These are phyloP conservation scores for Cladophialophora exuberans DNA, from an alignment of 2,329 filamentous ascomycete species.

Conservation along the genomic window DNA sequence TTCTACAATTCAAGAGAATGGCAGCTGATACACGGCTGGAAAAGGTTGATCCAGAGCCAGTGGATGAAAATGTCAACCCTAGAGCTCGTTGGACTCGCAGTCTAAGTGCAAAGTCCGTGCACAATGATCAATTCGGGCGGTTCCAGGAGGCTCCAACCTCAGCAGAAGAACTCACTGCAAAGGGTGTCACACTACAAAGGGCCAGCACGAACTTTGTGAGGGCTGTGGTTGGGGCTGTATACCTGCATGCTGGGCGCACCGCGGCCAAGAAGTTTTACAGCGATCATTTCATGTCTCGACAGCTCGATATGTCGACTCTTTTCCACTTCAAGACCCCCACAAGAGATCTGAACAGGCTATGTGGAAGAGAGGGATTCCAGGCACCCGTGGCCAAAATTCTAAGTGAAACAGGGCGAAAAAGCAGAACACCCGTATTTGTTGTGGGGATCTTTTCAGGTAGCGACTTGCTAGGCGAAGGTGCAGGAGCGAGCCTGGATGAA, in stretches of 20 bases:
- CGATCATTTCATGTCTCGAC: constrained; percentile 79
- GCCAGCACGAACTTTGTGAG: constrained; percentile 79
- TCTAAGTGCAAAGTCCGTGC: constrained; percentile 75
- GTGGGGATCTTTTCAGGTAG: constrained; percentile 91
- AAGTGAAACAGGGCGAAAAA: constrained; percentile 85
- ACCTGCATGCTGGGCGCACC: constrained; percentile 78
- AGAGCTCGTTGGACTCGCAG: constrained; percentile 62
- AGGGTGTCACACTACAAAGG: constrained; percentile 53
- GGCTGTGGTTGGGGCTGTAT: constrained; percentile 81
- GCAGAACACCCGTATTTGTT: constrained; percentile 85
- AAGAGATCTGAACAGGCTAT: constrained; percentile 79
- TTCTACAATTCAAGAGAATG: constrained; percentile 74
- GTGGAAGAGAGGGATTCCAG: constrained; percentile 87
- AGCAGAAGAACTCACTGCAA: constrained; percentile 14
- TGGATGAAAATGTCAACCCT: constrained; percentile 38
- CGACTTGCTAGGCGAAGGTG: constrained; percentile 91
- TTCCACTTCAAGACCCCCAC: constrained; percentile 86
- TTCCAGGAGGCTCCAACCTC: constrained; percentile 40
- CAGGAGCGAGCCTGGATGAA: constrained; percentile 74
- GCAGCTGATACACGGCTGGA: constrained; percentile 38
- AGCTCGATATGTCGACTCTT: constrained; percentile 73
- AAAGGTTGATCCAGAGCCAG: constrained; percentile 47
- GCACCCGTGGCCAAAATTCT: constrained; percentile 82
- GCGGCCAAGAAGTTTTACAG: constrained; percentile 81
- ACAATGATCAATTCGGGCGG: constrained; percentile 85